These are phyloP conservation scores for Vitellaria paradoxa DNA, from an alignment of 179 eudicot genomes.

Conservation along the genomic window DNA sequence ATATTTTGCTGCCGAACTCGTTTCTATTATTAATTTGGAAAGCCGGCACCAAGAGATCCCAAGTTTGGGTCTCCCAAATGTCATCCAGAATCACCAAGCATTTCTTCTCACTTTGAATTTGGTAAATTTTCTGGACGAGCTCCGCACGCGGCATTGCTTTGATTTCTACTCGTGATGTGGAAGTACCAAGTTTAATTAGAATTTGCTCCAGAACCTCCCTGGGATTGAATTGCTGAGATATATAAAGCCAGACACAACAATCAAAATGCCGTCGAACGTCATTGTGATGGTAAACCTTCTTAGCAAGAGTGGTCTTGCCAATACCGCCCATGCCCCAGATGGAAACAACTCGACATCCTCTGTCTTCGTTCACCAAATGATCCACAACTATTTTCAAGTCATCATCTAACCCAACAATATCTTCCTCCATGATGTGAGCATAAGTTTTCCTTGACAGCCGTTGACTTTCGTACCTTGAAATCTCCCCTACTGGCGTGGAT, in stretches of 20 bases:
- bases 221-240: slow-evolving; percentile 11
- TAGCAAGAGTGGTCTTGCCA: slow-evolving; percentile 20
- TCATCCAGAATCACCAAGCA: no score
- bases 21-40: background rate
- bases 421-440: slow-evolving; percentile 15
- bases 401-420: slow-evolving; percentile 19
- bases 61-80: no score
- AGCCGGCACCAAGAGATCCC: background rate
- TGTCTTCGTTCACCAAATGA: background rate
- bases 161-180: background rate
- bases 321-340: slow-evolving; percentile 13
- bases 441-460: background rate
- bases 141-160: background rate
- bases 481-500: no score
- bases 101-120: background rate
- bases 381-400: slow-evolving; percentile 13
- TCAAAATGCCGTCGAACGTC: slow-evolving; percentile 17
- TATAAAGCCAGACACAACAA: slow-evolving; percentile 20
- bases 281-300: slow-evolving; percentile 14
- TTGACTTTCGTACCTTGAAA: no score
- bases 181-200: slow-evolving; percentile 4
- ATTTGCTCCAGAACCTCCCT: slow-evolving; percentile 9
- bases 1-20: background rate
- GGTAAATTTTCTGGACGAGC: background rate
- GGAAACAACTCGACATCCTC: background rate